Conservation (phyloP, 164 flowering plant species). For the Vitis vinifera region DNA sequence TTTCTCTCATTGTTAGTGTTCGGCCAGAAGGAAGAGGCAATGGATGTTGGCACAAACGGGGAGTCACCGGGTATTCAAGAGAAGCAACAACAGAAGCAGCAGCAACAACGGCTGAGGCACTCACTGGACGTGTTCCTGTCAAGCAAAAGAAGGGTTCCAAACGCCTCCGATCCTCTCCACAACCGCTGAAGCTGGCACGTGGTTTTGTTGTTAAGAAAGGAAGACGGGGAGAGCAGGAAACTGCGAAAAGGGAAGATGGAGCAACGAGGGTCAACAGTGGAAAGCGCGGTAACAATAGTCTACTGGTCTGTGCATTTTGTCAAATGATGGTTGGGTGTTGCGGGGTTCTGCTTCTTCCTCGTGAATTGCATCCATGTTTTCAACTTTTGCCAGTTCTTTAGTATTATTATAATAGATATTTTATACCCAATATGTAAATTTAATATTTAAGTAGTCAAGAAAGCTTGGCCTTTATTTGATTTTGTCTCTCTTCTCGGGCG, state of each 20-base stretch:
- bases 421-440: background rate
- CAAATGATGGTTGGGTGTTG: conserved; percentile 8
- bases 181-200: conserved; percentile 34
- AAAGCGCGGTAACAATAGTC: background rate
- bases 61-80: background rate
- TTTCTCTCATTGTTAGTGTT: conserved; percentile 27
- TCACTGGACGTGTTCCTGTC: conserved; percentile 28
- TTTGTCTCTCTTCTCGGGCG: background rate
- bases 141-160: conserved; percentile 53
- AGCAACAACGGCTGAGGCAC: conserved; percentile 8
- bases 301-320: conserved; percentile 5
- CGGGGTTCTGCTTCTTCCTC: conserved; percentile 1
- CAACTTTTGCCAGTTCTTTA: conserved; percentile 1
- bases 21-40: conserved; percentile 11
- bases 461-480: background rate
- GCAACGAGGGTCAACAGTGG: too few species aligned
- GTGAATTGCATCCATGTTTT: conserved; percentile 4
- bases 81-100: conserved; percentile 3
- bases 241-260: background rate
- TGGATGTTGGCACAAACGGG: background rate
- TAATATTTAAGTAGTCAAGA: background rate
- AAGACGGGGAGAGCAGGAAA: background rate
- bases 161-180: conserved; percentile 67
- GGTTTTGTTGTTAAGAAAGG: too few species aligned
- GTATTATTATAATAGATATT: background rate